These are phyloP conservation scores for Xerocomus nothofagi DNA, from an alignment of 1,284 basidiomycete species.

Conservation along the genomic window DNA sequence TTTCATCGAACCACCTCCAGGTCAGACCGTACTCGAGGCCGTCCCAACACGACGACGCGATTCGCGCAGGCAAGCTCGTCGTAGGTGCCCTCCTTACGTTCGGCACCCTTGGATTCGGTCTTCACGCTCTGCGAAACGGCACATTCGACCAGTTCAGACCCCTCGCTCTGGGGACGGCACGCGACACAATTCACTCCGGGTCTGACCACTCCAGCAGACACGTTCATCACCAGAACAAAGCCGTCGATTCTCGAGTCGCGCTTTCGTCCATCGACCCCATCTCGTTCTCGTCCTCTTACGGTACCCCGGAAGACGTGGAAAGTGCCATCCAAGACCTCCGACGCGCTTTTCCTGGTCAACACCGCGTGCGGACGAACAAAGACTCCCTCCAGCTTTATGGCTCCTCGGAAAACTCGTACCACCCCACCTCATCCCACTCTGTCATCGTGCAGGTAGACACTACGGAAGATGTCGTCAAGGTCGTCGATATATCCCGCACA, in stretches of 20 bases:
- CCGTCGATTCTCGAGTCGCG: neutral
- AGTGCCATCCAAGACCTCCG: conserved; percentile 57
- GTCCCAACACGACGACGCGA: neutral
- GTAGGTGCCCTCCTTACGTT: conserved; percentile 23
- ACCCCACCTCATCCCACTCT: conserved; percentile 61
- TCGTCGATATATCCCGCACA: conserved; percentile 58
- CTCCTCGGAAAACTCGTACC: conserved; percentile 68
- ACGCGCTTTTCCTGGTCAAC: conserved; percentile 44
- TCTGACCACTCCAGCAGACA: neutral
- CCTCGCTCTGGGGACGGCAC: conserved; percentile 1
- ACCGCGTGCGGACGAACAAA: conserved; percentile 50
- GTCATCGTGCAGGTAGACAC: conserved; percentile 52
- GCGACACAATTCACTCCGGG: neutral
- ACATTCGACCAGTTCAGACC: conserved; percentile 2
- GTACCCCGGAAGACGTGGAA: conserved; percentile 46
- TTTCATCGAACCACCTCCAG: neutral
- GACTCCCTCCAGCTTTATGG: conserved; percentile 54
- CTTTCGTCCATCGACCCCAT: neutral
- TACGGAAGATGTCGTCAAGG: conserved; percentile 59
- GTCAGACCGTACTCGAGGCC: conserved; percentile 6
- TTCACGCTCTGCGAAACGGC: conserved; percentile 14
- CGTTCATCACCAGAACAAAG: conserved; percentile 6
- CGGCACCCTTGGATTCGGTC: conserved; percentile 20
- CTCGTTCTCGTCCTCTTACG: conserved; percentile 39
- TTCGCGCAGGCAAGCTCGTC: conserved; percentile 13